Evolutionary conservation across 2,329 filamentous ascomycete genomes (phyloP), one percentile per base, ranked within the genome.

Genomic region (Verruconis gallopava): DNA sequence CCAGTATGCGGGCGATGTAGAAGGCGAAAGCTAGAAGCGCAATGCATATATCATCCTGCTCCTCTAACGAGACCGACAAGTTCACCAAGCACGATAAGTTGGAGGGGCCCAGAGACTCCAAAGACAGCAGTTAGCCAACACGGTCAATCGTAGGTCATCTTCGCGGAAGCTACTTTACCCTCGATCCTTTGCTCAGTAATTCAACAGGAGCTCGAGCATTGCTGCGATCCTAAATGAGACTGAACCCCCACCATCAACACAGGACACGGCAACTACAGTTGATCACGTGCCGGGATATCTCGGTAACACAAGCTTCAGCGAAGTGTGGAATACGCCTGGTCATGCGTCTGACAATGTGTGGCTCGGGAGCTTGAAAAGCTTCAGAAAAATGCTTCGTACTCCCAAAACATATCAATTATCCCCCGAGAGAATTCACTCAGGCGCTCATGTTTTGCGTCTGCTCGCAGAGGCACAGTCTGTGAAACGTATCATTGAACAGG

Each of bases 321-420:
- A 42, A 19, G 32, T 42, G 30, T 42, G 30, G 17, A 42, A 42
- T 5, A 36, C 33, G 6, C 33, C 13, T 15, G 40, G 40, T 17
- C 40, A 42, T 37, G 32, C 19, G 15, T 42, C 40, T n/a, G 40
- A 42, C 13, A 42, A 42, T 36, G 33, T 42, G 15, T 42, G 40
- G 40, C 40, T 42, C n/a, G 32, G 21, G 9, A 20, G 18, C 21
- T 21, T 36, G 13, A 30, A 30, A 5, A 42, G 33, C 21, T 21
- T 42, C 19, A 34, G 21, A 22, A 30, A 42, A 17, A 35, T 30
- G 4, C 19, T 42, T 5, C 32, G 25, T 12, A 35, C 40, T 13
- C 32, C 40, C 21, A 21, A 14, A n/a, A 34, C 32, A 5, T 42
- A 42, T 37, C 30, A 25, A 3, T 14, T 42, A 14, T 36, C 40